Base-by-base conservation (phyloP, 768 basidiomycete species). In the Solioccasus polychromus region DNA sequence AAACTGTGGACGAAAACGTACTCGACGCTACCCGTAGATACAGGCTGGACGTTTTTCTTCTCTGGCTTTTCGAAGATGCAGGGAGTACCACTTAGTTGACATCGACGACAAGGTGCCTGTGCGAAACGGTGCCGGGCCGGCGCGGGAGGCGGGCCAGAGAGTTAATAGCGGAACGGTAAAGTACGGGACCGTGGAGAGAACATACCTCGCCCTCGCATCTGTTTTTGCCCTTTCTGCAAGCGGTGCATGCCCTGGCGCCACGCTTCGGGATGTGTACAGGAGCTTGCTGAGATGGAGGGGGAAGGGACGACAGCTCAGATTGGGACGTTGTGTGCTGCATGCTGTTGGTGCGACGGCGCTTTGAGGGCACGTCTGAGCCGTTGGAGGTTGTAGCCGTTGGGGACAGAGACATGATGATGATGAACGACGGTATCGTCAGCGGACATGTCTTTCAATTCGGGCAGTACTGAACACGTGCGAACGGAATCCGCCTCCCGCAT, bases 61-160 rank as follows among this genome's bases (percentile, higher is more conserved):
- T 91, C 88, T 57, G 91, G 91, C 66, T 92, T 92, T 68, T 93
- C 91, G 67, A 92, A 93, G 44, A 93, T 66, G 62, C 91, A 93
- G 31, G 78, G 76, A 5, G 80, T 84, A 12, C 87, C 88, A 60
- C 82, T 88, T 43, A 86, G 74, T 63, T 88, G 85, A 72, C 91
- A 93, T 46, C 91, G 84, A 71, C 85, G 82, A 78, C 91, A 92
- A 57, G 90, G 90, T 72, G 88, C 77, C 90, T 92, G 64, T 60
- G 61, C 64, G 57, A 63, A 51, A 66, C 62, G 63, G 61, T 62
- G 67, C 83, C 84, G 85, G 83, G 79, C 80, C 85, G 85, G 85
- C 71, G 63, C 78, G 78, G 79, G 64, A 71, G 72, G 73, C 82
- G 85, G 84, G 69, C 80, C 82, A 75, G 73, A 74, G 71, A 80